Evolutionary conservation across 345 rosid species (phyloP).

Genomic region (Heritiera littoralis): DNA sequence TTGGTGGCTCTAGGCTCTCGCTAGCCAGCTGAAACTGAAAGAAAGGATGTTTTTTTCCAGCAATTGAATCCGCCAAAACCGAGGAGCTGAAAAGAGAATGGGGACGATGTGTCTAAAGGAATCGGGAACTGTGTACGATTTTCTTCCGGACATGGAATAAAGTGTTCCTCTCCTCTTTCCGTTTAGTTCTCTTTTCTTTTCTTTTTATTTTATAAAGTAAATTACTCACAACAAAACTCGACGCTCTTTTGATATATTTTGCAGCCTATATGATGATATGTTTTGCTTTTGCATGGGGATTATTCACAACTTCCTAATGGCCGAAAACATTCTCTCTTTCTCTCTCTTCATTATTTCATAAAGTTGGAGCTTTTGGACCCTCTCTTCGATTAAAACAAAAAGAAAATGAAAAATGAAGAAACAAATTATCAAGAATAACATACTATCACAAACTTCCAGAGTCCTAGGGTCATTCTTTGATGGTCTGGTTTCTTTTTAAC

Average conservation of each 20-base stretch:
- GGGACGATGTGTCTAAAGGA: conserved; percentile 41
- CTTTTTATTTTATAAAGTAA: not conserved
- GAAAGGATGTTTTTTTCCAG: conserved; percentile 17
- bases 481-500: conserved; percentile 13
- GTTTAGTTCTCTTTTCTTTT: not conserved
- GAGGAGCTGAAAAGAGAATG: conserved; percentile 42
- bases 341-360: conserved; percentile 44
- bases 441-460: conserved; percentile 26
- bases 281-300: conserved; percentile 43
- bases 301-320: not conserved
- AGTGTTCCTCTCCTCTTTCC: conserved; percentile 32
- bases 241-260: conserved; percentile 25
- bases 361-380: conserved; percentile 41
- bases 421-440: conserved; percentile 9
- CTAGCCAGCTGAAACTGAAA: too few species aligned
- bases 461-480: conserved; percentile 16
- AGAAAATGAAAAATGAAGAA: not conserved
- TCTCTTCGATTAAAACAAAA: conserved; percentile 20
- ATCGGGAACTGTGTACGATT: conserved; percentile 61
- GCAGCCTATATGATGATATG: not conserved
- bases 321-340: conserved; percentile 27
- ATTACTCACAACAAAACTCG: not conserved
- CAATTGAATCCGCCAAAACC: conserved; percentile 29
- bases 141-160: conserved; percentile 51
- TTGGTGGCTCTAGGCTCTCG: conserved; percentile 4